Conservation (phyloP, 495 filamentous ascomycete genomes). For the Talaromyces wortmannii region DNA sequence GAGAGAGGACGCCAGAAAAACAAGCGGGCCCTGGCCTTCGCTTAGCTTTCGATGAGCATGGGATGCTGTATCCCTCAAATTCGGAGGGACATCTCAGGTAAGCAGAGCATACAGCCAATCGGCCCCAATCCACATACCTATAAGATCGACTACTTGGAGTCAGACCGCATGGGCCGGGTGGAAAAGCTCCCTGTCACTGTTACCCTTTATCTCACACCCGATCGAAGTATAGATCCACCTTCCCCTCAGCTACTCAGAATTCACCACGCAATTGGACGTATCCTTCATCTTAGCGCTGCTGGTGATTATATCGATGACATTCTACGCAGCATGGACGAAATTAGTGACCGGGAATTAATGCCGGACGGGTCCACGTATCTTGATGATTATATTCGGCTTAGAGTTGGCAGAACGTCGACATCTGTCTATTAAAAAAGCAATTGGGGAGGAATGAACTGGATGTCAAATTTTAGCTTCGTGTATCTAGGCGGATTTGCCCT, state of each 20-base stretch:
- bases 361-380: slow-evolving; percentile 16
- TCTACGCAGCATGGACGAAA: slow-evolving; percentile 16
- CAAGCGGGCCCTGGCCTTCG: no score
- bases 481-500: no score
- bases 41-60: no score
- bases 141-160: slow-evolving; percentile 8
- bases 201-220: slow-evolving; percentile 14
- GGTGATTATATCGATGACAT: slow-evolving; percentile 23
- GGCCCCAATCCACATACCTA: slow-evolving; percentile 9
- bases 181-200: slow-evolving; percentile 12
- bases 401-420: not conserved
- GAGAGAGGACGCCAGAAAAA: no score
- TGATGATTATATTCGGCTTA: slow-evolving; percentile 15
- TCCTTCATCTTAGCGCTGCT: slow-evolving; percentile 24
- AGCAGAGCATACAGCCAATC: no score
- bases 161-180: not conserved
- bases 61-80: no score
- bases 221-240: slow-evolving; percentile 20
- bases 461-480: no score
- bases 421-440: not conserved
- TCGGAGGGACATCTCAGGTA: no score
- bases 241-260: slow-evolving; percentile 19
- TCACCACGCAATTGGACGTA: slow-evolving; percentile 25
- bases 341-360: slow-evolving; percentile 7
- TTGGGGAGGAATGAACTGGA: no score